Base-by-base conservation (phyloP, 1,284 basidiomycete genomes). In the Pyrrhoderma noxium region DNA sequence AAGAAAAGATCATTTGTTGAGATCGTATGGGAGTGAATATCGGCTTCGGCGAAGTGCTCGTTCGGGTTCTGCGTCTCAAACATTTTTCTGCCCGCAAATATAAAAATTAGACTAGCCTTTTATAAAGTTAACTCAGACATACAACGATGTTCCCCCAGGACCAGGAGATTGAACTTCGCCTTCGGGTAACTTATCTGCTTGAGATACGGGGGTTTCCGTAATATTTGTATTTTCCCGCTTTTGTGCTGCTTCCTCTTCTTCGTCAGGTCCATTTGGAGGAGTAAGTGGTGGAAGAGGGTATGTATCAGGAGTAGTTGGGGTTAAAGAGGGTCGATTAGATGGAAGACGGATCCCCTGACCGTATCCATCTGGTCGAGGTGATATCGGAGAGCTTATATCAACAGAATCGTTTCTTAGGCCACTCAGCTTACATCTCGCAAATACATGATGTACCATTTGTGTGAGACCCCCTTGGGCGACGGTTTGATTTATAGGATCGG, bases 371-470 rank as follows among this genome's bases (percentile, higher is more conserved):
- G 58, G 62, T 27, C 51, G 45, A 18, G 62, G 64, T 45, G 64
- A 58, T 42, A 57, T 51, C 21, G 49, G 43, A 9, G 42, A 47
- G 18, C 38, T 43, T 23, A 45, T 54, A 34, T 68, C 67, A 21
- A 60, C 60, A 21, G 55, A 58, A 22, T 61, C 63, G 39, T 54
- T 61, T 45, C 60, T 55, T 18, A n/a, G n/a, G 7, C 54, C 42
- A 21, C 53, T 61, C 13, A 71, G 51, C 57, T 73, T 71, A 61
- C 86, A 88, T 22, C 94, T 79, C 7, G 86, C 77, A 66, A 98
- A 97, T 50, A 97, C 84, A 62, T 95, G 93, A 61, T 95, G 89
- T 1, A 97, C 92, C 85, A 98, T 97, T 67, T 98, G 94, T 0
- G 92, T 93, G 14, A 98, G 76, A 14, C 93, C 92, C 18, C 93